phyloP scores from a whole-genome alignment of 495 filamentous ascomycete genomes.

The Ramalina peruviana region DNA sequence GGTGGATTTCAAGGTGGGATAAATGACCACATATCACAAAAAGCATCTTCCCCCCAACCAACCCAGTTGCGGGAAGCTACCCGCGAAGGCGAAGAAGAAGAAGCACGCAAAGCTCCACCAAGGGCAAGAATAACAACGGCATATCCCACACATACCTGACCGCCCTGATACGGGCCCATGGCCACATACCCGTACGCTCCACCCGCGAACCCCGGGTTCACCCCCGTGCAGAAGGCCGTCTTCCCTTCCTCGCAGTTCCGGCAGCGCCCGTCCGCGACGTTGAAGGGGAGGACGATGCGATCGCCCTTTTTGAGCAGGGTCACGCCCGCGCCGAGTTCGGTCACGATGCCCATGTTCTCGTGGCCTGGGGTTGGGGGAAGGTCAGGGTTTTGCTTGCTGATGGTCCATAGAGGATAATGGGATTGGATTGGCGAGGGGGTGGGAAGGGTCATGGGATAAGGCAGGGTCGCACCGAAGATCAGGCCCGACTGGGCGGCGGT shows the following conservation, averaged over 20 bases:
- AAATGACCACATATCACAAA: no score
- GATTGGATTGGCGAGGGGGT: not conserved
- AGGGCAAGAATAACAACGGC: no score
- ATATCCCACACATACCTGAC: slow-evolving; percentile 14
- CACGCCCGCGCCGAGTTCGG: slow-evolving; percentile 30
- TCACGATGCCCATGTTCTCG: slow-evolving; percentile 43
- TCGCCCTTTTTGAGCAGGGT: slow-evolving; percentile 30
- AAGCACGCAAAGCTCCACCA: no score
- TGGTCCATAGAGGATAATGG: not conserved
- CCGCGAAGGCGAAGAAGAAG: no score
- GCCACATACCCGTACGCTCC: slow-evolving; percentile 48
- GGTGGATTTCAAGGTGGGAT: no score
- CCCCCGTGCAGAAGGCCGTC: slow-evolving; percentile 43
- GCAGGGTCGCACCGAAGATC: slow-evolving; percentile 28
- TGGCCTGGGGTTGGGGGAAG: slow-evolving; percentile 24
- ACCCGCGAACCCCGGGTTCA: slow-evolving; percentile 45
- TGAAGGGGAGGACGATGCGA: slow-evolving; percentile 38
- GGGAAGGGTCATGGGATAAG: not conserved
- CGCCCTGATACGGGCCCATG: slow-evolving; percentile 44
- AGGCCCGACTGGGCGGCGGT: slow-evolving; percentile 38
- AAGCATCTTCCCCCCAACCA: no score
- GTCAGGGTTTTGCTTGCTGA: not conserved
- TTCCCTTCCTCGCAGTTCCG: slow-evolving; percentile 44
- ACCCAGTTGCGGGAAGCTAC: no score
- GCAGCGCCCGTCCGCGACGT: slow-evolving; percentile 44